Conservation (phyloP, 805 yeast genomes). For the Zygosaccharomyces kombuchaensis region DNA sequence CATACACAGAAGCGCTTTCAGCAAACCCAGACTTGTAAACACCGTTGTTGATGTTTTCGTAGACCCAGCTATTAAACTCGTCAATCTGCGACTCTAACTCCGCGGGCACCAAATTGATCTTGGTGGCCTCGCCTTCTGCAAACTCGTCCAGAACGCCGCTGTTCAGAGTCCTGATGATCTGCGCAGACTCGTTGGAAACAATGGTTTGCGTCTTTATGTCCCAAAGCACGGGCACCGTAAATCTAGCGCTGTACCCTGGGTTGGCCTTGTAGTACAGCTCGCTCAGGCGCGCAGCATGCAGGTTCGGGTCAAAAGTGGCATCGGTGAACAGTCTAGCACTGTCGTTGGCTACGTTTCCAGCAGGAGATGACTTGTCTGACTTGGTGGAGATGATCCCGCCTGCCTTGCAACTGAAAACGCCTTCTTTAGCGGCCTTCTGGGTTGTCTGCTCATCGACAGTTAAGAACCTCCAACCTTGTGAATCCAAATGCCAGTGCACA, state of each 20-base stretch:
- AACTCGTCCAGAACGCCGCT: conserved; percentile 63
- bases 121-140: conserved; percentile 42
- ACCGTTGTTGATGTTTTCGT: conserved; percentile 84
- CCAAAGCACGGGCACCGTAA: conserved; percentile 92
- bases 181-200: conserved; percentile 89
- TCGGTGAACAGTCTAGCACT: conserved; percentile 25
- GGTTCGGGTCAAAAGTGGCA: conserved; percentile 54
- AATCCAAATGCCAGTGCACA: conserved; percentile 89
- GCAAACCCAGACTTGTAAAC: conserved; percentile 92
- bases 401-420: conserved; percentile 11
- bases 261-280: conserved; percentile 73
- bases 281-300: conserved; percentile 55
- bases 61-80: conserved; percentile 74
- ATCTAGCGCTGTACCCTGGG: conserved; percentile 73
- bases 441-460: conserved; percentile 11
- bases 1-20: conserved; percentile 75
- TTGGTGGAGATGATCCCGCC: conserved; percentile 20
- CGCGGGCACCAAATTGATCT: conserved; percentile 60
- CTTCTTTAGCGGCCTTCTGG: conserved; percentile 12
- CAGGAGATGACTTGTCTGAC: conserved; percentile 10
- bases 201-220: conserved; percentile 77
- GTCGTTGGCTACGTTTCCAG: conserved; percentile 19
- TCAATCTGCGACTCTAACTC: conserved; percentile 56
- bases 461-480: conserved; percentile 80
- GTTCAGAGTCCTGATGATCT: conserved; percentile 80